phyloP scores from a whole-genome alignment of 805 yeast genomes.

The Wickerhamiella shivajii region DNA sequence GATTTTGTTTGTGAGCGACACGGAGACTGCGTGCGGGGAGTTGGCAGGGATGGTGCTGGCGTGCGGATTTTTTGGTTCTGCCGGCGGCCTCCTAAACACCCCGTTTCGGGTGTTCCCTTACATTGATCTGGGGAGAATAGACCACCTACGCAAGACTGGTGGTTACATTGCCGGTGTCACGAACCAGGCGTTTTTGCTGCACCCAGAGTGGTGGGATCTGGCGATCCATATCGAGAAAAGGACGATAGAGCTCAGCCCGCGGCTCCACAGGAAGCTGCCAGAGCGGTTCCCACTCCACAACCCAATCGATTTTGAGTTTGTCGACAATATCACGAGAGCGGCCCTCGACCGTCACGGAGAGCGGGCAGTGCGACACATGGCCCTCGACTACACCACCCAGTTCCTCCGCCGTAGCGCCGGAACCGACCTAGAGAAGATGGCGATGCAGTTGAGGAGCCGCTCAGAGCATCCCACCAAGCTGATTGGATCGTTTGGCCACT shows the following conservation, averaged over 20 bases:
- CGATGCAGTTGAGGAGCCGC: constrained; percentile 2
- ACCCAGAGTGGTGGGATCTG: constrained; percentile 42
- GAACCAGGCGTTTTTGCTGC: constrained; percentile 42
- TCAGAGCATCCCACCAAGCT: constrained; percentile 3
- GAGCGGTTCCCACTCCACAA: constrained; percentile 8
- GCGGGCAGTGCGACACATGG: constrained; percentile 7
- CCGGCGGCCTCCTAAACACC: constrained; percentile 38
- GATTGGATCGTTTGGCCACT: constrained; percentile 22
- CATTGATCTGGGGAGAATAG: constrained; percentile 40
- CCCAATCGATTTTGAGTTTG: constrained; percentile 6
- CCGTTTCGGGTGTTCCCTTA: constrained; percentile 39
- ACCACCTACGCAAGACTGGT: constrained; percentile 33
- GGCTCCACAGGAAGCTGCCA: constrained; percentile 6
- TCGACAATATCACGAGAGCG: neutral
- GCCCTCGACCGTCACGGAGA: constrained; percentile 7
- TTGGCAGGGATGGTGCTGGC: constrained; percentile 39
- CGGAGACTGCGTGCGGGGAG: constrained; percentile 35
- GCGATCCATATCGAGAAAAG: constrained; percentile 38
- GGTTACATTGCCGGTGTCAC: constrained; percentile 47
- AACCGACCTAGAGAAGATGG: constrained; percentile 7
- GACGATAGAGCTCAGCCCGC: constrained; percentile 20
- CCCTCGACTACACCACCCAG: constrained; percentile 2
- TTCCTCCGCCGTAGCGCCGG: constrained; percentile 8
- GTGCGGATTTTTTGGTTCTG: constrained; percentile 35
- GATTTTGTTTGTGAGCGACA: constrained; percentile 33